Conservation (phyloP, 2,329 filamentous ascomycete species). For the Trichoderma atrobrunneum region DNA sequence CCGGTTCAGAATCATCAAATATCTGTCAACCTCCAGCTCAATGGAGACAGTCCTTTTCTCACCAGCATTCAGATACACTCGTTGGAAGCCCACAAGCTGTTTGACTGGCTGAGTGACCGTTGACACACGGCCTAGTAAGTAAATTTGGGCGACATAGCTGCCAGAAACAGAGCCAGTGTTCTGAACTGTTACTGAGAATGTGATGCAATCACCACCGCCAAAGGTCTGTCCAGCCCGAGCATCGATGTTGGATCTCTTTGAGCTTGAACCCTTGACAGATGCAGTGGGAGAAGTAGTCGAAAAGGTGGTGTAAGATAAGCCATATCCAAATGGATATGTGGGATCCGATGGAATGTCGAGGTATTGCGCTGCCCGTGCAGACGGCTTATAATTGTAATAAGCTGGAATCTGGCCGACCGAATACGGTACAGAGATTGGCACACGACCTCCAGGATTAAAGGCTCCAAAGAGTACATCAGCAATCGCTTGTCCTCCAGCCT, state of each 20-base stretch:
- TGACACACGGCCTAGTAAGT: slow-evolving; percentile 16
- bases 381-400: slow-evolving; percentile 19
- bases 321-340: slow-evolving; percentile 14
- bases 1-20: slow-evolving; percentile 15
- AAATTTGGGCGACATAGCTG: slow-evolving; percentile 15
- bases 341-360: slow-evolving; percentile 16
- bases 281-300: neutral
- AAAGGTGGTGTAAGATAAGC: slow-evolving; percentile 18
- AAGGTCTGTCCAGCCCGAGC: neutral
- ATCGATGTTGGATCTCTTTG: neutral
- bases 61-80: slow-evolving; percentile 16
- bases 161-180: slow-evolving; percentile 13
- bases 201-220: slow-evolving; percentile 11
- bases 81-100: slow-evolving; percentile 17
- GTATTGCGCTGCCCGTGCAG: neutral
- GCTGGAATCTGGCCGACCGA: slow-evolving; percentile 5
- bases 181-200: neutral
- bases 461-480: slow-evolving; percentile 15
- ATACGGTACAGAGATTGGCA: slow-evolving; percentile 7
- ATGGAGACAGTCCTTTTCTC: neutral
- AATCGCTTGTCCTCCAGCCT: slow-evolving; percentile 14
- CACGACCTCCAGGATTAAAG: slow-evolving; percentile 13
- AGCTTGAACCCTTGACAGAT: neutral
- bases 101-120: slow-evolving; percentile 8
- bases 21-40: slow-evolving; percentile 15